Percentiles rank a stretch among this genome's conserved stretches.
phyloP scores from a whole-genome alignment of 2,329 filamentous ascomycete genomes.

The Pseudodiploospora longispora region DNA sequence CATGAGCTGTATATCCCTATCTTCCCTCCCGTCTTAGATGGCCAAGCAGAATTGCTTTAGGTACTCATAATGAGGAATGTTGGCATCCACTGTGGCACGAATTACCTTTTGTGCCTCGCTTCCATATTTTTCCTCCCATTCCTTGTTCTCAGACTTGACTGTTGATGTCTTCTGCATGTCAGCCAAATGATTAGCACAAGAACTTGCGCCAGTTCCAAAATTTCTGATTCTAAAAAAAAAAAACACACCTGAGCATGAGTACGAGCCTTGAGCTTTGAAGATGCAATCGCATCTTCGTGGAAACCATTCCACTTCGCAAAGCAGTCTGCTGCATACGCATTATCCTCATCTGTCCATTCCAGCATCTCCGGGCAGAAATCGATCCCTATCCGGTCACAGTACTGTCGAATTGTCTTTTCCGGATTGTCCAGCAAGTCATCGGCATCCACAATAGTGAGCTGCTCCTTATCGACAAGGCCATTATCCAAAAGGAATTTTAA shows the following conservation, averaged over 20 bases:
- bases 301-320: constrained; percentile 98
- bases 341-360: constrained; percentile 70
- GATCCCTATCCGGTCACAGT: constrained; percentile 74
- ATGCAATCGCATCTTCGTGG: constrained; percentile 89
- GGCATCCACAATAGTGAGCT: constrained; percentile 83
- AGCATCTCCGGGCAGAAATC: constrained; percentile 73
- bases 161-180: constrained; percentile 48
- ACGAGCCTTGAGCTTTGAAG: constrained; percentile 65
- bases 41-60: constrained; percentile 69
- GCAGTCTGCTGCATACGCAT: constrained; percentile 61
- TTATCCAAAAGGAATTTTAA: constrained; percentile 75
- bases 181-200: neutral
- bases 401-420: constrained; percentile 63
- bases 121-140: constrained; percentile 70
- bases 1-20: too few relatives aligned
- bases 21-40: constrained; percentile 27
- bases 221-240: constrained; percentile 4
- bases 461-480: constrained; percentile 61
- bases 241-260: constrained; percentile 50
- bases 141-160: constrained; percentile 57
- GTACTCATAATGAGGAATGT: constrained; percentile 70
- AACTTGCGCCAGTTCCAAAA: neutral
- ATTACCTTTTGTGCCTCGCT: constrained; percentile 63
- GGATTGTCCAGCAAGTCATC: constrained; percentile 90
- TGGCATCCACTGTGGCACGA: constrained; percentile 61